Conservation (phyloP, 345 rosid species). For the Pistacia integerrima region DNA sequence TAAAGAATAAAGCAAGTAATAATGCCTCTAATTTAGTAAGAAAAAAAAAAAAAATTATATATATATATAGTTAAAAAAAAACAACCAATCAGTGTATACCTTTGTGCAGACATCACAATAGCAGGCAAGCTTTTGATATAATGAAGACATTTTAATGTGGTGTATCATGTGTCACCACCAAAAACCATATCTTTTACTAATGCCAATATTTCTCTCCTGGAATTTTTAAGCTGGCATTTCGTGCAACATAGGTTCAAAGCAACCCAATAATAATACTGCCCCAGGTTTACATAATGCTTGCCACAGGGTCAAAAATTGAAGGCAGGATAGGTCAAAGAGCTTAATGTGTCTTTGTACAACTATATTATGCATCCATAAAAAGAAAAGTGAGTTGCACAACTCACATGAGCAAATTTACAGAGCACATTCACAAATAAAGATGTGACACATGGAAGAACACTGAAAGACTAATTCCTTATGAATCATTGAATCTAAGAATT, state of each 20-base stretch:
- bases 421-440: too few relatives aligned
- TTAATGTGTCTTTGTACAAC: too few relatives aligned
- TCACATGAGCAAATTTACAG: too few relatives aligned
- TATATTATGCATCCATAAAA: too few relatives aligned
- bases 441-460: too few relatives aligned
- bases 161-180: not conserved
- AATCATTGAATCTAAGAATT: too few relatives aligned
- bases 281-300: not conserved
- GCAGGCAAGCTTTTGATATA: not conserved
- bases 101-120: not conserved
- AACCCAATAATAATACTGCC: not conserved
- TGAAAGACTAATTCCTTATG: too few relatives aligned
- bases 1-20: slow-evolving; percentile 12
- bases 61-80: not conserved
- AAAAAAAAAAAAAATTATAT: not conserved
- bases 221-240: not conserved
- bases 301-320: not conserved
- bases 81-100: not conserved
- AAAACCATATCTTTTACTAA: not conserved
- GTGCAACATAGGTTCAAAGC: too few relatives aligned
- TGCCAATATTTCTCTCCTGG: not conserved
- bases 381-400: too few relatives aligned
- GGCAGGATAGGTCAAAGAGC: too few relatives aligned
- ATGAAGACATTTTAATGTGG: not conserved
- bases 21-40: not conserved